Evolutionary conservation across 352 stramenopile genomes (phyloP).

Genomic region (Phytopythium helicoides): DNA sequence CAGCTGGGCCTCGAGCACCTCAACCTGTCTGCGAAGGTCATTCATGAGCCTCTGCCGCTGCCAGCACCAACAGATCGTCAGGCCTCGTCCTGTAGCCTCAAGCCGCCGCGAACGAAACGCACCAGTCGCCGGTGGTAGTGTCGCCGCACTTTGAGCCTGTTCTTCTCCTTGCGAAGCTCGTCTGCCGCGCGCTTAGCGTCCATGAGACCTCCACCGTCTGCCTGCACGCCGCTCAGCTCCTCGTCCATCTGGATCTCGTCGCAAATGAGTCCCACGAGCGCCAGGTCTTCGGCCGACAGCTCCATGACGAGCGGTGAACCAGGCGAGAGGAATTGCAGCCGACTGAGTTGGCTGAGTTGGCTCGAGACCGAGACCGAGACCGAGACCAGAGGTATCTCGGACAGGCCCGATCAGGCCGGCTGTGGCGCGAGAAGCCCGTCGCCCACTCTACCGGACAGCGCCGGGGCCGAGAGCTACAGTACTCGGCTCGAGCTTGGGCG

Average conservation of each 20-base stretch:
- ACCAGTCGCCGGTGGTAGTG: slow-evolving; percentile 34
- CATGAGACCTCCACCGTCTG: too few species aligned
- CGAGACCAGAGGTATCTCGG: too few species aligned
- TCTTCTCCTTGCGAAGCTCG: slow-evolving; percentile 21
- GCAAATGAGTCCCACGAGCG: slow-evolving; percentile 2
- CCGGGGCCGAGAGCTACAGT: too few species aligned
- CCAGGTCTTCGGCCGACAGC: slow-evolving; percentile 5
- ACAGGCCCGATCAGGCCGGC: too few species aligned
- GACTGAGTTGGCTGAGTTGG: too few species aligned
- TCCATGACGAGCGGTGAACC: neutral
- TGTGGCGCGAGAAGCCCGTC: too few species aligned
- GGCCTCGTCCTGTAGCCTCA: neutral
- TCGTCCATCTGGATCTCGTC: slow-evolving; percentile 5
- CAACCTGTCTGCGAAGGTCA: slow-evolving; percentile 2
- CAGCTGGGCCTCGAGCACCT: slow-evolving; percentile 4
- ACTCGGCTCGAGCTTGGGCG: too few species aligned
- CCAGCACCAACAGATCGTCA: too few species aligned
- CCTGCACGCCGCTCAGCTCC: neutral
- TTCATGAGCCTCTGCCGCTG: slow-evolving; percentile 5
- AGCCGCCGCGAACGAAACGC: neutral
- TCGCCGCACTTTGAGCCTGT: slow-evolving; percentile 29
- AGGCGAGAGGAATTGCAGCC: too few species aligned
- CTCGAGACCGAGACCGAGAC: too few species aligned
- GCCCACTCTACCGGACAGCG: too few species aligned
- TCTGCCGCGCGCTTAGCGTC: slow-evolving; percentile 6